Percentiles rank a stretch among this genome's conserved stretches.
phyloP scores from a whole-genome alignment of 2,329 filamentous ascomycete species.

The Ophiostoma populinum region DNA sequence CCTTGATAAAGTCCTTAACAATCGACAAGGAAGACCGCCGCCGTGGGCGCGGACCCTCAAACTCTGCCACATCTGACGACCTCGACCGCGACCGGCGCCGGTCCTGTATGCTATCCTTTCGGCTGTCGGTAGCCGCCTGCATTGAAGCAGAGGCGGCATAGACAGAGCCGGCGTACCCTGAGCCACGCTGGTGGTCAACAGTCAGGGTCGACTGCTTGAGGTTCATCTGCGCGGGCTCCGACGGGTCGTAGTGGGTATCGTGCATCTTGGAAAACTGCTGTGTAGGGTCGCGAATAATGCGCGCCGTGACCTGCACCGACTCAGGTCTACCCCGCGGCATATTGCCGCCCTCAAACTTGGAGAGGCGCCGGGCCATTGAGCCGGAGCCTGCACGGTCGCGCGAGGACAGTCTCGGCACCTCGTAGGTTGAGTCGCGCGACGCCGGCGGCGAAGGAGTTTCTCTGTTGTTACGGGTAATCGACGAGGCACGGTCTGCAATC shows the following conservation, averaged over 20 bases:
- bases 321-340: conserved; percentile 38
- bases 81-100: conserved; percentile 26
- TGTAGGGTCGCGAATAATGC: conserved; percentile 53
- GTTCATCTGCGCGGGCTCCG: conserved; percentile 30
- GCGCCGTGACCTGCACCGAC: conserved; percentile 76
- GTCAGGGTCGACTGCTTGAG: conserved; percentile 41
- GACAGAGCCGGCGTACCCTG: conserved; percentile 1
- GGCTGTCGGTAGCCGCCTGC: conserved; percentile 2
- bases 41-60: conserved; percentile 15
- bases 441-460: conserved; percentile 20
- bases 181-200: conserved; percentile 35
- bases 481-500: conserved; percentile 25
- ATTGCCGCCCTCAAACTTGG: conserved; percentile 34
- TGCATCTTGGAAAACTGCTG: conserved; percentile 24
- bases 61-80: conserved; percentile 12
- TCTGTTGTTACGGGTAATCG: conserved; percentile 20
- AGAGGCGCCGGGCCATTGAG: conserved; percentile 37
- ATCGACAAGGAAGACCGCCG: conserved; percentile 42
- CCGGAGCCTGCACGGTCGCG: conserved; percentile 33
- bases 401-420: conserved; percentile 19
- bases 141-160: conserved; percentile 7
- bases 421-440: conserved; percentile 30
- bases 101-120: conserved; percentile 29
- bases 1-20: conserved; percentile 44
- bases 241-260: conserved; percentile 23